These are phyloP conservation scores for Triticum timopheevii DNA, from an alignment of 176 grass and related monocot genomes.

Conservation along the genomic window DNA sequence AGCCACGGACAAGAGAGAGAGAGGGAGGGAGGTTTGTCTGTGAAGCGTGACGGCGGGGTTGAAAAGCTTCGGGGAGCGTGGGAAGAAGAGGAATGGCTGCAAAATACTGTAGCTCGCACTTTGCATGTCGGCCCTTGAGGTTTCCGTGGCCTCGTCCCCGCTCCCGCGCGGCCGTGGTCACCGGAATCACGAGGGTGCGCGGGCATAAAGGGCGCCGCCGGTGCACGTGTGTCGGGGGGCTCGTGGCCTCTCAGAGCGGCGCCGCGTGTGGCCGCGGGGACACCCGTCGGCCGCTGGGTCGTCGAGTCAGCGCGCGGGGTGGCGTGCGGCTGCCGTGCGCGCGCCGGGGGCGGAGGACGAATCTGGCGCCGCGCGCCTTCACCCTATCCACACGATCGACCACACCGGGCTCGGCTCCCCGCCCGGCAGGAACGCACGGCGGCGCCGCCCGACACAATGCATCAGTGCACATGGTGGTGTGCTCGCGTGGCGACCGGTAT, in stretches of 20 bases:
- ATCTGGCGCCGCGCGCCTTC: too few relatives aligned
- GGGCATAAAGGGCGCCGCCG: background rate
- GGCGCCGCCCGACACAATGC: too few relatives aligned
- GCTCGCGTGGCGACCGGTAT: too few relatives aligned
- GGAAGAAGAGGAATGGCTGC: background rate
- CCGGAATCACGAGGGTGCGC: constrained; percentile 1
- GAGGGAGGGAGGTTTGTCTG: background rate
- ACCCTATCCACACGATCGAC: too few relatives aligned
- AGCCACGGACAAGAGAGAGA: background rate
- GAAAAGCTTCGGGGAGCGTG: background rate
- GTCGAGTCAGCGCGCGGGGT: background rate
- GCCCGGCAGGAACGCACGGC: too few relatives aligned
- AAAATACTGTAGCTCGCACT: background rate
- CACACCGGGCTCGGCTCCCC: too few relatives aligned
- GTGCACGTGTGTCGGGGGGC: background rate
- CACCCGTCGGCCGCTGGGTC: constrained; percentile 2
- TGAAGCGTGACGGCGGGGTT: constrained; percentile 10
- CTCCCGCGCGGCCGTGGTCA: background rate
- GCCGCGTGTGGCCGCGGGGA: constrained; percentile 27
- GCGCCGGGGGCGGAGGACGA: too few relatives aligned
- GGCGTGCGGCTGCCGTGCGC: too few relatives aligned
- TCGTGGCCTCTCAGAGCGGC: background rate
- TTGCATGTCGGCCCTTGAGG: background rate
- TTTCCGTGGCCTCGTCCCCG: background rate
- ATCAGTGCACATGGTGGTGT: too few relatives aligned